Base-by-base conservation (phyloP, 31 red algal genomes). In the Porphyra umbilicalis region DNA sequence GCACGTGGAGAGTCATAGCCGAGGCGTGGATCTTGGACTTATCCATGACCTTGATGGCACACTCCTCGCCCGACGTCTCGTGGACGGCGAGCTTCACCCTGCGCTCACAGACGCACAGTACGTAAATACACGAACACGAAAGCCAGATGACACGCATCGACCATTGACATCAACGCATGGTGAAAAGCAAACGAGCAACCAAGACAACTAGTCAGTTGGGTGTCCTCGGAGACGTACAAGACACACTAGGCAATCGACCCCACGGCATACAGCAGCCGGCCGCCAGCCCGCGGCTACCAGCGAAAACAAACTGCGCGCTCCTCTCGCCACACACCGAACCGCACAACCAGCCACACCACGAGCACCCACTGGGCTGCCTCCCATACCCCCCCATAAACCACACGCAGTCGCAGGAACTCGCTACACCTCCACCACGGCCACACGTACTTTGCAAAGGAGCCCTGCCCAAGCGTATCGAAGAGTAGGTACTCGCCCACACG, bases 31-130 rank as follows among this genome's bases (percentile, higher is more conserved):
- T 89, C 36, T 91, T 86, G 39, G 71, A 79, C 83, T 98, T 98
- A 36, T 98, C 95, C 85, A 98, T 91, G 13, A 98, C 90, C 85
- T 98, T 98, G 40, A 93, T 82, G 36, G 95, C 95, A n/a, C 92
- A 88, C 38, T 85, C 89, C 78, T 86, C 76, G 33, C 82, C 88
- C 1, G 92, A 90, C 20, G 80, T 84, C 32, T 79, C 78, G 42
- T 98, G 82, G 33, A 98, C 89, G 8, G 88, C 95, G 34, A 98
- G 39, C 80, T 94, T 98, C 35, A 98, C 95, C 79, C 87, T 96
- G 77, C 85, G 40, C n/a, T 20, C 37, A 34, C 35, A 34, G 10
- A 33, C 8, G 7, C n/a, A 86, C 32, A n/a, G n/a, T n/a, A n/a
- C n/a, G n/a, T n/a, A n/a, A n/a, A n/a, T n/a, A n/a, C n/a, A n/a